These are phyloP conservation scores for Fomes fomentarius DNA, from an alignment of 1,284 basidiomycete species.

Conservation along the genomic window DNA sequence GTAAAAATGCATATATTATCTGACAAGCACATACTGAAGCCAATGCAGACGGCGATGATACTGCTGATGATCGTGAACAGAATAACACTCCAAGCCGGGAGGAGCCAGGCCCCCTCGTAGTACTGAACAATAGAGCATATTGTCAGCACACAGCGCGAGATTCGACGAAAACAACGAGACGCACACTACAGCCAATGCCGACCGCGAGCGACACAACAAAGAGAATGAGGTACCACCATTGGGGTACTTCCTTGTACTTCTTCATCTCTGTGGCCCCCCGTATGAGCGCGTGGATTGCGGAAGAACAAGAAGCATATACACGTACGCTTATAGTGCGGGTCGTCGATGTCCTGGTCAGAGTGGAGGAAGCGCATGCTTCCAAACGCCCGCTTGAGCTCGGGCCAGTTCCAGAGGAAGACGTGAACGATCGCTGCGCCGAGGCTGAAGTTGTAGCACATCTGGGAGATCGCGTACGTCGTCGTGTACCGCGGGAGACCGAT, in stretches of 20 bases:
- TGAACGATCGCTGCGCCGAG: constrained; percentile 52
- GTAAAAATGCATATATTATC: not conserved
- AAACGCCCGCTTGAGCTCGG: constrained; percentile 46
- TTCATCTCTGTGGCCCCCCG: constrained; percentile 52
- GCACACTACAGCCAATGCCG: constrained; percentile 52
- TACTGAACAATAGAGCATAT: constrained; percentile 38
- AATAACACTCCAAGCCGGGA: constrained; percentile 58
- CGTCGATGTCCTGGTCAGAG: constrained; percentile 44
- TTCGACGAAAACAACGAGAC: constrained; percentile 5
- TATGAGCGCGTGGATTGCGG: too few species aligned
- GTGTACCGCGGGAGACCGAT: constrained; percentile 52
- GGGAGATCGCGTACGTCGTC: constrained; percentile 52
- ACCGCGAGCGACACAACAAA: constrained; percentile 54
- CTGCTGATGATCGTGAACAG: constrained; percentile 50
- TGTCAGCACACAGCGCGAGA: too few species aligned
- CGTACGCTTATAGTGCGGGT: constrained; percentile 49
- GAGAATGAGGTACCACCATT: constrained; percentile 51
- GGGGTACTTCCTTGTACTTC: constrained; percentile 56
- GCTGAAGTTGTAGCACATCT: constrained; percentile 53
- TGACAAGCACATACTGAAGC: constrained; percentile 45
- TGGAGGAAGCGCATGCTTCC: constrained; percentile 45
- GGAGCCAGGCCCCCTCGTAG: constrained; percentile 46
- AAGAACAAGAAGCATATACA: not conserved
- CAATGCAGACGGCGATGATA: constrained; percentile 49
- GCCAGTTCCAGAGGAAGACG: constrained; percentile 56